Evolutionary conservation across 148 eudicot genomes (phyloP).

Genomic region (Drosera capensis): DNA sequence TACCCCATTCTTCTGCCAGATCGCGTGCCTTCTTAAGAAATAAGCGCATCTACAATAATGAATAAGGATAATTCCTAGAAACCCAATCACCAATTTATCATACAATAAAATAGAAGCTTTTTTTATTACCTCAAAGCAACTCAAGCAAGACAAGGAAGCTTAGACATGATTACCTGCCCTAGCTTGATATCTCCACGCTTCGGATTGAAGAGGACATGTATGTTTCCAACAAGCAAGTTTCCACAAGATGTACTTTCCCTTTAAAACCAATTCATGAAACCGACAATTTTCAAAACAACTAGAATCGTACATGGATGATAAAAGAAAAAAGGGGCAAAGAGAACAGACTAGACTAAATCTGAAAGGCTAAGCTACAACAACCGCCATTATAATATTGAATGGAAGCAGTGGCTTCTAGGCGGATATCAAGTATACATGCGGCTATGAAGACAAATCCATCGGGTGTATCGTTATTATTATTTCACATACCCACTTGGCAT

Average conservation of each 20-base stretch:
- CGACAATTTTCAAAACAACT: neutral
- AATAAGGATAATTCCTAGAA: too few relatives aligned
- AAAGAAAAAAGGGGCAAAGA: neutral
- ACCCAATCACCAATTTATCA: too few relatives aligned
- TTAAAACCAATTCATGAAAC: constrained; percentile 6
- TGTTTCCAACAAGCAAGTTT: neutral
- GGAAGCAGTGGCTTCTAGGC: too few relatives aligned
- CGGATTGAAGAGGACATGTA: neutral
- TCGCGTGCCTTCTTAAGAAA: constrained; percentile 44
- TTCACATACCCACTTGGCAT: too few relatives aligned
- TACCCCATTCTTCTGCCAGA: constrained; percentile 49
- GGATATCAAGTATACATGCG: too few relatives aligned
- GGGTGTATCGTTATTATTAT: too few relatives aligned
- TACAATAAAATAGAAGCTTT: too few relatives aligned
- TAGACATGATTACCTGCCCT: neutral
- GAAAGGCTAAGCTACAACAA: too few relatives aligned
- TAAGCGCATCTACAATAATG: constrained; percentile 31
- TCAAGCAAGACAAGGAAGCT: neutral
- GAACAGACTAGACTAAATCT: too few relatives aligned
- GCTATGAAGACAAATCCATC: too few relatives aligned
- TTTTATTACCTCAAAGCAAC: neutral
- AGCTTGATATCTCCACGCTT: neutral
- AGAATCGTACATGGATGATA: too few relatives aligned
- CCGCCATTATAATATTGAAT: too few relatives aligned
- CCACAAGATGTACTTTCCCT: constrained; percentile 14